Base-by-base conservation (phyloP, 306 rosid genomes). In the Hippophae gyantsensis region DNA sequence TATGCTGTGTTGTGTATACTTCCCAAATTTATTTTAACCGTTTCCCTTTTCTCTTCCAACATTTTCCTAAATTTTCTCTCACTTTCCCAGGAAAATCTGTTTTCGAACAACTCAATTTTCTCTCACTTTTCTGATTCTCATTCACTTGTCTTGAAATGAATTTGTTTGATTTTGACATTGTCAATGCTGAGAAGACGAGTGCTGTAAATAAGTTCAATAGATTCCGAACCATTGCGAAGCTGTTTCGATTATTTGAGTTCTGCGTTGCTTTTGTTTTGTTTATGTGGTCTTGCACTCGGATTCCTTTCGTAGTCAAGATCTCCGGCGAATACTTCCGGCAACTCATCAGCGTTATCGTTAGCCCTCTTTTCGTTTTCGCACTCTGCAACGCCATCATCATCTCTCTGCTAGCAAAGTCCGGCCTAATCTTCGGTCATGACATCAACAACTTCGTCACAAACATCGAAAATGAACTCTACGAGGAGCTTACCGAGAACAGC, bases 301-400 rank as follows among this genome's bases (percentile, higher is more conserved):
- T 64, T 27, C 69, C 53, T 64, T 64, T 43, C 10, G 41, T 38
- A 6, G n/a, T 64, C 46, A 43, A 27, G 25, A 57, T 64, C 45
- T 64, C 69, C 9, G 48, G 54, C 41, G 47, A 56, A 13, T 64
- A 45, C 61, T 42, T 64, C 26, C 43, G 46, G 46, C 43, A 42
- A 38, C 40, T 64, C 32, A 53, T 58, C 61, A 10, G 9, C 27
- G 26, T 27, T 42, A 13, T 44, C 6, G 9, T 45, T 10, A 55
- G 46, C 44, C 61, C 69, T 7, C 45, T 64, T 43, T 64, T 64
- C 61, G 53, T 43, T 23, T 64, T 64, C 45, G 5, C 54, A 10
- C 53, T 64, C 61, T 64, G 60, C n/a, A 53, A 64, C 54, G 56
- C n/a, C 12, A 64, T 64, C 12, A 48, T 64, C 54, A 32, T 46